Base-by-base conservation (phyloP, 495 filamentous ascomycete species). In the Amorphotheca resinae region DNA sequence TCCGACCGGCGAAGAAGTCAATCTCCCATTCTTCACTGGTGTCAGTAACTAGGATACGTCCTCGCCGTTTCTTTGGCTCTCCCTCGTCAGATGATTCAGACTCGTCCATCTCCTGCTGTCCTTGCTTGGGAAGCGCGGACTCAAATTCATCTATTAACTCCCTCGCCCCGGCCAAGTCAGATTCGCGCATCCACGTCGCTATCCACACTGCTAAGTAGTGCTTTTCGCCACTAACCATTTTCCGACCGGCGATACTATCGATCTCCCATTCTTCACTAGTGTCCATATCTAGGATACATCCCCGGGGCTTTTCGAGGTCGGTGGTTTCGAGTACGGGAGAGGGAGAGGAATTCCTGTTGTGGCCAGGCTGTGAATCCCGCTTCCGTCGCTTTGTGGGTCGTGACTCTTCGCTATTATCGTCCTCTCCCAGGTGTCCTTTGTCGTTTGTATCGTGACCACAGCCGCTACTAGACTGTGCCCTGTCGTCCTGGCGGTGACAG, bases 21-120 rank as follows among this genome's bases (percentile, higher is more conserved):
- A 42, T 18, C 14, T 32, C 39, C 39, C 39, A 42, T 42, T 42
- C n/a, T n/a, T n/a, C n/a, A n/a, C n/a, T n/a, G n/a, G 33, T 35
- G 8, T 35, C 33, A 8, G 33, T 9, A 15, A 15, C 45, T 36
- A 38, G 28, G 35, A 21, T 9, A 30, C 18, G 18, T 6, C 37
- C 37, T 4, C 18, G 37, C 18, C 18, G 11, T 18, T 39, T 17
- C 37, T 22, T 12, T 22, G 9, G 37, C 15, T 26, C 37, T 22
- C 12, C 11, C 22, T 39, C 22, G 4, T 16, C 11, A 6, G 15
- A 3, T 15, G 8, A 16, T 15, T 16, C 15, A 7, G 5, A 16
- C 33, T 35, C 33, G 8, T 16, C 8, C 33, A 9, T 15, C 33
- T 16, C n/a, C 26, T 42, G 7, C 17, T 18, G 22, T 14, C 17